phyloP scores from a whole-genome alignment of 208 protist genomes.

The Wallacemonas rigidus region DNA sequence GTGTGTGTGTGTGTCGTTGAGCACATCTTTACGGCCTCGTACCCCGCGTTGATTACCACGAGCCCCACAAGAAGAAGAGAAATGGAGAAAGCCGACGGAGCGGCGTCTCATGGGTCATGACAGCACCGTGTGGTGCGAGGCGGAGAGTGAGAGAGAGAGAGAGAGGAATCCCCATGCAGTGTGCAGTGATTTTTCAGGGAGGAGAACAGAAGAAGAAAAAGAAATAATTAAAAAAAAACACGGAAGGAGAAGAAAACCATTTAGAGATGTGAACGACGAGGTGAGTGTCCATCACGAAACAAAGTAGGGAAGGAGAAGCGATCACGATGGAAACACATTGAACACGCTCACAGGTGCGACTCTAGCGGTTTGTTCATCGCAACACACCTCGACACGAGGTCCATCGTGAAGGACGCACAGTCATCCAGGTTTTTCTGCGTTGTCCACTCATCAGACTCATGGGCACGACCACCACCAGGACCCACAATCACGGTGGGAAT shows the following conservation, averaged over 20 bases:
- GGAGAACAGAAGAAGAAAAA: slow-evolving; percentile 1
- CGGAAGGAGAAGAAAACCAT: neutral
- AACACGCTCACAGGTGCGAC: slow-evolving; percentile 2
- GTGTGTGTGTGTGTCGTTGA: neutral
- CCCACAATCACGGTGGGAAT: slow-evolving; percentile 45
- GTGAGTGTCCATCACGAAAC: neutral
- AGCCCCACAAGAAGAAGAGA: neutral
- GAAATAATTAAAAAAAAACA: slow-evolving; percentile 7
- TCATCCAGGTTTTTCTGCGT: slow-evolving; percentile 22
- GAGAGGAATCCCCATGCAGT: neutral
- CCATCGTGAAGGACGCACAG: slow-evolving; percentile 14
- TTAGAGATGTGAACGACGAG: neutral
- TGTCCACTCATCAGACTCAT: slow-evolving; percentile 40
- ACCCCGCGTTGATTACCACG: no score
- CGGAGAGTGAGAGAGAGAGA: slow-evolving; percentile 11
- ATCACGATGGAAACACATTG: slow-evolving; percentile 19
- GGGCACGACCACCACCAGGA: slow-evolving; percentile 30
- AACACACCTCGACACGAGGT: slow-evolving; percentile 1
- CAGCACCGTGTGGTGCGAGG: no score
- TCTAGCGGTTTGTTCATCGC: slow-evolving; percentile 8
- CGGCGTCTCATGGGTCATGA: neutral
- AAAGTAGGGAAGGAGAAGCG: slow-evolving; percentile 7
- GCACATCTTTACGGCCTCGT: no score
- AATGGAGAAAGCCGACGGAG: neutral
- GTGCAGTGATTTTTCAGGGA: no score